Conservation (phyloP, 1,139 yeast genomes). For the Eremothecium gossypii region DNA sequence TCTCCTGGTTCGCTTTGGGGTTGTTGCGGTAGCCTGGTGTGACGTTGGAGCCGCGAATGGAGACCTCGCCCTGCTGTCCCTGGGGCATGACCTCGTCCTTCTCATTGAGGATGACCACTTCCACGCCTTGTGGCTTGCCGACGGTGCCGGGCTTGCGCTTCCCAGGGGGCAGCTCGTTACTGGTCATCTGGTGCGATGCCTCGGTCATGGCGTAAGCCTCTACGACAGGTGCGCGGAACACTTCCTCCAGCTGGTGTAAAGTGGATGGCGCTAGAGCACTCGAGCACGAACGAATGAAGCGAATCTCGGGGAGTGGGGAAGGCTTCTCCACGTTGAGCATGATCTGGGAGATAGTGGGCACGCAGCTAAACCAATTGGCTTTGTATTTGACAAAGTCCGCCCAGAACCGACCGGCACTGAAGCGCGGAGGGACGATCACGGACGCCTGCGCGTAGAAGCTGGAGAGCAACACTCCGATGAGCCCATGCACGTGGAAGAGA, state of each 20-base stretch:
- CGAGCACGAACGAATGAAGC: constrained; percentile 62
- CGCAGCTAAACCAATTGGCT: constrained; percentile 66
- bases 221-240: constrained; percentile 53
- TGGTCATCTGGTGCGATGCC: constrained; percentile 64
- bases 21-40: constrained; percentile 65
- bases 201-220: constrained; percentile 79
- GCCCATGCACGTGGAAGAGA: constrained; percentile 63
- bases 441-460: constrained; percentile 54
- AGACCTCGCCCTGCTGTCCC: constrained; percentile 56
- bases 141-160: constrained; percentile 59
- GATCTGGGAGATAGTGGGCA: constrained; percentile 63
- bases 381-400: constrained; percentile 38
- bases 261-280: constrained; percentile 58
- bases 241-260: constrained; percentile 44
- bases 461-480: constrained; percentile 51
- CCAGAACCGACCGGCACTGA: constrained; percentile 55
- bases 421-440: constrained; percentile 46
- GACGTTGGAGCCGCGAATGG: constrained; percentile 54
- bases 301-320: constrained; percentile 39
- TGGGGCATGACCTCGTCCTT: constrained; percentile 37
- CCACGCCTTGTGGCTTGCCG: constrained; percentile 62
- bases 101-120: constrained; percentile 45
- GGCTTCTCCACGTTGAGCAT: constrained; percentile 45
- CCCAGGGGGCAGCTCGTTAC: constrained; percentile 57
- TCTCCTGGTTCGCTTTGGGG: constrained; percentile 54